A percentile compares a stretch with the other conserved stretches of the same genome.
Evolutionary conservation across 306 rosid species (phyloP).

Genomic region (Inga laurina): DNA sequence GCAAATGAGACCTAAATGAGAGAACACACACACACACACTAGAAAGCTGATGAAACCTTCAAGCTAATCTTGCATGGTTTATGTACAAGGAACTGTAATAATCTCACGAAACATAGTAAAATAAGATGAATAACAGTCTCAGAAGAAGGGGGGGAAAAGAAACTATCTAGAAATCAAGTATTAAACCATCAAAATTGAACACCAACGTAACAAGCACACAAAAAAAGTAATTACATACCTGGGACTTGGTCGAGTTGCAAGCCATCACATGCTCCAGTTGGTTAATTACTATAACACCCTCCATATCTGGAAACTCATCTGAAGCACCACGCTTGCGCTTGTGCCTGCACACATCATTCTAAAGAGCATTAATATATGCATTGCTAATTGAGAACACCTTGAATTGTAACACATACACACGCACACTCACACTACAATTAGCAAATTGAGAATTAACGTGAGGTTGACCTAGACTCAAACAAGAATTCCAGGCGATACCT

Average conservation of each 20-base stretch:
- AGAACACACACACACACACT: neutral
- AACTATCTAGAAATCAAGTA: neutral
- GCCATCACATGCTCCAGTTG: constrained; percentile 89
- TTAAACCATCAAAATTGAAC: constrained; percentile 6
- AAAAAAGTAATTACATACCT: constrained; percentile 47
- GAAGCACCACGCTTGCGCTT: constrained; percentile 50
- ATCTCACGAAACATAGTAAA: neutral
- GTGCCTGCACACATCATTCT: constrained; percentile 55
- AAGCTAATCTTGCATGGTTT: neutral
- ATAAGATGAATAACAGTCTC: neutral
- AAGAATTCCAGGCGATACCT: neutral
- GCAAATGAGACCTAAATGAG: constrained; percentile 41
- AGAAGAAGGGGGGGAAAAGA: neutral
- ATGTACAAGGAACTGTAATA: neutral
- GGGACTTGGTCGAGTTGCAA: constrained; percentile 82
- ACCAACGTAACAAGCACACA: neutral
- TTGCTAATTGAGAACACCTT: constrained; percentile 4
- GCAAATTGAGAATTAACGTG: constrained; percentile 1
- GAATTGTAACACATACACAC: neutral
- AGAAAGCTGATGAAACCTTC: neutral
- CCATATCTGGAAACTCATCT: constrained; percentile 81
- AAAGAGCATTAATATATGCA: constrained; percentile 25
- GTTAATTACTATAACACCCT: constrained; percentile 67
- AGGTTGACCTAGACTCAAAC: neutral
- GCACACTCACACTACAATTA: neutral